Percentiles rank a stretch among this genome's conserved stretches.
phyloP scores from a whole-genome alignment of 1,284 basidiomycete species.

The Coniferiporia sulphurascens region DNA sequence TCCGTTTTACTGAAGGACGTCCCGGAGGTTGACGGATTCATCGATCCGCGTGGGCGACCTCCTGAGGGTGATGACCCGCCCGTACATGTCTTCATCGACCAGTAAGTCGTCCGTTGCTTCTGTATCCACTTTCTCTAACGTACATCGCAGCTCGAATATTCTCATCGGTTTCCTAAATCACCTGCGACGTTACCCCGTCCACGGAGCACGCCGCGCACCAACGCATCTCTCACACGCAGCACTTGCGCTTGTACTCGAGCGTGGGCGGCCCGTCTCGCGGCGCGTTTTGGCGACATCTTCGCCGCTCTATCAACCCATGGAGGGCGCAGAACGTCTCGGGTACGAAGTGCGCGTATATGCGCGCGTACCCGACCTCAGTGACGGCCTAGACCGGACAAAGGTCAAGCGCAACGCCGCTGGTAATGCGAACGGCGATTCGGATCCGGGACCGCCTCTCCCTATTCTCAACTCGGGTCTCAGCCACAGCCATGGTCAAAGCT shows the following conservation, averaged over 20 bases:
- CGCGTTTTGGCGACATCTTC: constrained; percentile 78
- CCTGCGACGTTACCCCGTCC: constrained; percentile 47
- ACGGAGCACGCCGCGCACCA: constrained; percentile 26
- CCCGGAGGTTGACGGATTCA: constrained; percentile 24
- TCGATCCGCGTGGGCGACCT: constrained; percentile 44
- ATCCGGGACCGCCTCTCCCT: constrained; percentile 17
- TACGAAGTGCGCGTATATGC: constrained; percentile 78
- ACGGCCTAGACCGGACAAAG: constrained; percentile 32
- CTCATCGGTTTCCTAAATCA: constrained; percentile 71
- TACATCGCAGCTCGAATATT: constrained; percentile 66
- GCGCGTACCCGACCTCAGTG: constrained; percentile 69
- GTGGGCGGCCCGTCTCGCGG: constrained; percentile 61
- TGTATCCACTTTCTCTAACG: constrained; percentile 4
- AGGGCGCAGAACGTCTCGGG: constrained; percentile 65
- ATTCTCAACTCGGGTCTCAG: not conserved
- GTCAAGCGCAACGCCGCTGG: constrained; percentile 17
- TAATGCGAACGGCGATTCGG: constrained; percentile 24
- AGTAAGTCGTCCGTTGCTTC: constrained; percentile 42
- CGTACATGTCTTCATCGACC: constrained; percentile 83
- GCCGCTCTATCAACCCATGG: constrained; percentile 79
- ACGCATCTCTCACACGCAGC: constrained; percentile 63
- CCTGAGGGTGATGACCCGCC: constrained; percentile 48
- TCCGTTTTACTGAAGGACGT: constrained; percentile 33
- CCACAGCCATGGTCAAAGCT: not conserved
- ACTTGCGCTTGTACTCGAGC: constrained; percentile 66